Conservation (phyloP, 768 basidiomycete species). For the Sarcodon sp. region DNA sequence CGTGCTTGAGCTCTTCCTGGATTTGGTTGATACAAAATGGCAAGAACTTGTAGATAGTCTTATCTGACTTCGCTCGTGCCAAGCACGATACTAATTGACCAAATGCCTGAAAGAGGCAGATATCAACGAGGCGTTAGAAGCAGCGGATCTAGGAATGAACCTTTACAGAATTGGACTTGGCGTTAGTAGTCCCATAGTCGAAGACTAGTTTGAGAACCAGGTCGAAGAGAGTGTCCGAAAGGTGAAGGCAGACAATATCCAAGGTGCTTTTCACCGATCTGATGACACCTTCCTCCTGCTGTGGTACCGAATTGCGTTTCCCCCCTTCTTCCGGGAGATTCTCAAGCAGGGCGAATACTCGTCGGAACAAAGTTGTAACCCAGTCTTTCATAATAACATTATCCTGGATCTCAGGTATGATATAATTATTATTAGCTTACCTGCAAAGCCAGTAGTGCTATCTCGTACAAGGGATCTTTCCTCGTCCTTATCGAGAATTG, state of each 20-base stretch:
- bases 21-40: slow-evolving; percentile 69
- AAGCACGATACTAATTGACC: slow-evolving; percentile 81
- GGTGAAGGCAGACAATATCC: slow-evolving; percentile 72
- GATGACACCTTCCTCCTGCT: slow-evolving; percentile 64
- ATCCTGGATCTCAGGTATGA: background rate
- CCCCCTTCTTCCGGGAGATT: slow-evolving; percentile 95
- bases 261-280: slow-evolving; percentile 71
- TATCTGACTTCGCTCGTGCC: slow-evolving; percentile 63
- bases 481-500: slow-evolving; percentile 43
- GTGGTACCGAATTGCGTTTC: slow-evolving; percentile 73
- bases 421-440: slow-evolving; percentile 20
- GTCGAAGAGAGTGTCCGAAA: slow-evolving; percentile 71
- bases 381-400: slow-evolving; percentile 37
- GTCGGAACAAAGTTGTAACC: slow-evolving; percentile 66
- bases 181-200: slow-evolving; percentile 82
- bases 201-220: slow-evolving; percentile 74
- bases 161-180: slow-evolving; percentile 76
- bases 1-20: slow-evolving; percentile 75
- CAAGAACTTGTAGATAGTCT: slow-evolving; percentile 70
- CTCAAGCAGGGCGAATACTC: slow-evolving; percentile 74
- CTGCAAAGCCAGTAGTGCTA: slow-evolving; percentile 69
- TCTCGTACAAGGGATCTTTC: slow-evolving; percentile 65
- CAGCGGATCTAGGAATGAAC: background rate
- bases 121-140: background rate
- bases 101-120: slow-evolving; percentile 39